Percentiles rank a stretch among this genome's conserved stretches.
These are phyloP conservation scores for Xylariales sp. DNA, from an alignment of 2,329 filamentous ascomycete species.

Conservation along the genomic window DNA sequence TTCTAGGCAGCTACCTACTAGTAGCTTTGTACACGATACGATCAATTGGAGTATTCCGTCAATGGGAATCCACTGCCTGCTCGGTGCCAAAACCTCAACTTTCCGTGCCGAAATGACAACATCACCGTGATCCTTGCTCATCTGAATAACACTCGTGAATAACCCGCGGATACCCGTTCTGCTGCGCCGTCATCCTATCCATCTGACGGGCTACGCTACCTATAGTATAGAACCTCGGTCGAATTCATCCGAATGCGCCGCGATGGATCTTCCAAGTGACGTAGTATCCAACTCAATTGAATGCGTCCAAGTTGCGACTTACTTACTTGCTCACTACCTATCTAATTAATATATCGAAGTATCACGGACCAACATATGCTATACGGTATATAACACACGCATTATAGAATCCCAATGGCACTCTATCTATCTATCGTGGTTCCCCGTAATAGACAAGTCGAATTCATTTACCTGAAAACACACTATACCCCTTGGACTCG, in stretches of 20 bases:
- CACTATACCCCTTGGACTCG: neutral
- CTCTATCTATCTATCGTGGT: neutral
- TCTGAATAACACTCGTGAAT: neutral
- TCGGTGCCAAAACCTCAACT: neutral
- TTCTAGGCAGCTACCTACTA: no score
- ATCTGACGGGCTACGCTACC: neutral
- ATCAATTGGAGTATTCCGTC: no score
- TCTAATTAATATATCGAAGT: no score
- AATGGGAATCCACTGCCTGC: neutral
- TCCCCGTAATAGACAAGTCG: neutral
- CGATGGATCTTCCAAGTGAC: neutral
- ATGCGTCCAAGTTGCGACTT: no score
- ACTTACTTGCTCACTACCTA: no score
- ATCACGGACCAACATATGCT: neutral
- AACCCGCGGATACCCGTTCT: constrained; percentile 10
- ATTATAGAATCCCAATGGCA: no score
- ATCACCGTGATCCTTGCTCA: constrained; percentile 1
- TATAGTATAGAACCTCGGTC: constrained; percentile 5
- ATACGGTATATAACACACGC: neutral
- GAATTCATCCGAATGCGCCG: neutral
- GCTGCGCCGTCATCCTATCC: neutral
- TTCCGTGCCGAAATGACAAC: constrained; percentile 13
- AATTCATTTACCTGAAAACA: constrained; percentile 1
- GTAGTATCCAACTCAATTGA: neutral
- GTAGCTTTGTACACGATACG: no score